These are phyloP conservation scores for Neoboletus subvelutipes DNA, from an alignment of 768 basidiomycete species.

Conservation along the genomic window DNA sequence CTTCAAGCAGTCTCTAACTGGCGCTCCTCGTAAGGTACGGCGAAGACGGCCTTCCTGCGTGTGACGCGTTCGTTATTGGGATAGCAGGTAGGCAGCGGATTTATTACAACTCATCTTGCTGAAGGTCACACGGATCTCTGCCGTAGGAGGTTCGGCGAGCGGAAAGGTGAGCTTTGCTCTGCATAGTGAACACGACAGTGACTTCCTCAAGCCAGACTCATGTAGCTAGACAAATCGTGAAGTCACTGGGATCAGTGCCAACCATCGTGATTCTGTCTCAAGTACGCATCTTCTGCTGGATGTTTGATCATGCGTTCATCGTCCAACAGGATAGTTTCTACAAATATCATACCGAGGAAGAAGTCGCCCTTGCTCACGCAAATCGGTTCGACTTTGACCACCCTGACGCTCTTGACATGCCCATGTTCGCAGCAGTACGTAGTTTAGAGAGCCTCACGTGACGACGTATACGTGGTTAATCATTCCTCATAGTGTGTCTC, in stretches of 20 bases:
- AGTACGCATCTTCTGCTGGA: slow-evolving; percentile 36
- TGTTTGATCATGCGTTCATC: background rate
- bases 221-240: slow-evolving; percentile 80
- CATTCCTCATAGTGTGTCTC: slow-evolving; percentile 61
- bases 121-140: background rate
- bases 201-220: slow-evolving; percentile 56
- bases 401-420: slow-evolving; percentile 90
- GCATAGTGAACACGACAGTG: background rate
- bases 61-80: slow-evolving; percentile 80
- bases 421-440: slow-evolving; percentile 75
- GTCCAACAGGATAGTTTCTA: slow-evolving; percentile 86
- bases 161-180: slow-evolving; percentile 62
- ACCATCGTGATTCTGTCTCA: slow-evolving; percentile 91
- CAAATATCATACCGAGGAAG: slow-evolving; percentile 72
- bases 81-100: slow-evolving; percentile 62
- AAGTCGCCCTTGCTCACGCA: slow-evolving; percentile 78
- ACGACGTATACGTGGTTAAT: background rate
- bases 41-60: slow-evolving; percentile 65
- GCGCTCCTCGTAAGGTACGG: slow-evolving; percentile 58
- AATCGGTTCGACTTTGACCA: slow-evolving; percentile 88
- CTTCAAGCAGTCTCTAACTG: slow-evolving; percentile 12
- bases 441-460: background rate
- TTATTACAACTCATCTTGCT: background rate
- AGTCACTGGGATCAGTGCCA: slow-evolving; percentile 78
- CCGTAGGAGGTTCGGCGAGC: slow-evolving; percentile 77